Conservation (phyloP, 805 yeast species). For the Candida arabinofermentans region DNA sequence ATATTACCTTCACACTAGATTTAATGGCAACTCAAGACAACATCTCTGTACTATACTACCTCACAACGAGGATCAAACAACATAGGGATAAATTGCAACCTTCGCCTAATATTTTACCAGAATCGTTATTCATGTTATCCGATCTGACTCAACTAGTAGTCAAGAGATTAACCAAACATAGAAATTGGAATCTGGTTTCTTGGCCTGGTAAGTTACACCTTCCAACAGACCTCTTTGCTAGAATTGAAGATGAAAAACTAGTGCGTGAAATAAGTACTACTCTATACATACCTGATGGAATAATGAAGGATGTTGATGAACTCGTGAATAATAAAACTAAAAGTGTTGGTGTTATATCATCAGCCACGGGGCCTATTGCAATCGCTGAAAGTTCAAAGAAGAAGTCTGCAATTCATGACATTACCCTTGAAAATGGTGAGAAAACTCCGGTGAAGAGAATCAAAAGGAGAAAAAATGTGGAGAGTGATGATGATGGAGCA, state of each 20-base stretch:
- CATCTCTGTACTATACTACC: constrained; percentile 66
- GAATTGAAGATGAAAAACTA: constrained; percentile 52
- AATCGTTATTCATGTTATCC: constrained; percentile 54
- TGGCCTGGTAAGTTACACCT: constrained; percentile 79
- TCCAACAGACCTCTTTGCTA: constrained; percentile 66
- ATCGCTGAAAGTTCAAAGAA: not conserved
- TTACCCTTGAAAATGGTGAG: not conserved
- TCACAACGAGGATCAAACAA: constrained; percentile 76
- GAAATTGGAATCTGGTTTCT: constrained; percentile 66
- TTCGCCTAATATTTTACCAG: constrained; percentile 25
- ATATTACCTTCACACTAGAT: constrained; percentile 56
- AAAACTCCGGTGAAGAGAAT: not conserved
- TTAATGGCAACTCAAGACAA: constrained; percentile 62
- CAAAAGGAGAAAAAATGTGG: not conserved
- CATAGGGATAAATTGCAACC: constrained; percentile 48
- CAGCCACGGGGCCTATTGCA: not conserved
- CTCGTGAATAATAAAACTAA: constrained; percentile 24
- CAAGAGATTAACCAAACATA: constrained; percentile 50
- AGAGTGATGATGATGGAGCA: not conserved
- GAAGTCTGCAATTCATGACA: not conserved
- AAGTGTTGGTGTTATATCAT: not conserved
- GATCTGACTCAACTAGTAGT: constrained; percentile 70
- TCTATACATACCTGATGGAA: constrained; percentile 50
- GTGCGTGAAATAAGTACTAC: constrained; percentile 54
- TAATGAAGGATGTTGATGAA: constrained; percentile 35